Conservation (phyloP, 225 moss, liverwort and hornwort genomes). For the Lunularia cruciata region DNA sequence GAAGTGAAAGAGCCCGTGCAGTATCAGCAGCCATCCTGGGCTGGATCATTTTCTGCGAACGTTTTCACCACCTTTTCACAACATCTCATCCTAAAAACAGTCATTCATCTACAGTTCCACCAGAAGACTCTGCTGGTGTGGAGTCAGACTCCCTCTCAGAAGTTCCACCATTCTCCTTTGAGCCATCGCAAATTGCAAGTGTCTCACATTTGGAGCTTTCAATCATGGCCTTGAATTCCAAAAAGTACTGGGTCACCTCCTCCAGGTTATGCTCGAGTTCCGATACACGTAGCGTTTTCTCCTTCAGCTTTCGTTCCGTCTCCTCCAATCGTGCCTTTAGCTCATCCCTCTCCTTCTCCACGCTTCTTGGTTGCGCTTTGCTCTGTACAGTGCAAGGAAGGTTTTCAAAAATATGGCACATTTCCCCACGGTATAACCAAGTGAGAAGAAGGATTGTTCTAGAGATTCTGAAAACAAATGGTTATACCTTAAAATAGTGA, state of each 20-base stretch:
- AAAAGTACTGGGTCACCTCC: constrained; percentile 81
- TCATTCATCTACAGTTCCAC: constrained; percentile 91
- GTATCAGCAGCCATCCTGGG: constrained; percentile 93
- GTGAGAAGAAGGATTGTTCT: too few species aligned
- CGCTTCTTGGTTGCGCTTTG: constrained; percentile 77
- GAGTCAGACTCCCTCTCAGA: constrained; percentile 67
- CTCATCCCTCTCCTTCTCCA: constrained; percentile 99
- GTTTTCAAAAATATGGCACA: too few species aligned
- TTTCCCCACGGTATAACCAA: too few species aligned
- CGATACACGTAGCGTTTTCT: constrained; percentile 85
- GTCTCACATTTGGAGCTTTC: constrained; percentile 71
- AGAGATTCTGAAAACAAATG: too few species aligned
- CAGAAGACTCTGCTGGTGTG: constrained; percentile 83
- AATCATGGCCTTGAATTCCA: constrained; percentile 97
- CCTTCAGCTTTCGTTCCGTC: constrained; percentile 87
- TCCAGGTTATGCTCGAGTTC: constrained; percentile 97
- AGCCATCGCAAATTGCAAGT: constrained; percentile 52
- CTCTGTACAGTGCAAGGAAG: constrained; percentile 60
- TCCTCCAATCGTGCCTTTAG: constrained; percentile 89
- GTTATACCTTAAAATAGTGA: too few species aligned
- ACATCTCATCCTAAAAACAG: constrained; percentile 31
- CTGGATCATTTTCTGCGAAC: constrained; percentile 90
- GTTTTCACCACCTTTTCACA: constrained; percentile 39
- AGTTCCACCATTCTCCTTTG: constrained; percentile 61
- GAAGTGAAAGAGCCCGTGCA: constrained; percentile 36